Conservation (phyloP, 345 rosid genomes). For the Alliaria petiolata region DNA sequence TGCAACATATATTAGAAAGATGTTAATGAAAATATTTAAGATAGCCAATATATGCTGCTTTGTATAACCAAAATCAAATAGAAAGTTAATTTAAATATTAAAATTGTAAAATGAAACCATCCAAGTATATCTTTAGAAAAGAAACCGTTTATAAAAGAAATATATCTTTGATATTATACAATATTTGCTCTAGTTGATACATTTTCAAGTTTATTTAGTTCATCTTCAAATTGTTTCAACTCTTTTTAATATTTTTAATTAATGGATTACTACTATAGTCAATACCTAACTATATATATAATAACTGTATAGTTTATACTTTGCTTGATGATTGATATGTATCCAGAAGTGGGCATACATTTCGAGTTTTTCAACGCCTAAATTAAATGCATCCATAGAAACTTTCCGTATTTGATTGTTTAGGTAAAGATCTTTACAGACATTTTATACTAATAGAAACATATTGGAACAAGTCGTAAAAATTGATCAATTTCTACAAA, state of each 20-base stretch:
- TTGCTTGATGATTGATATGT: too few species aligned
- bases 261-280: constrained; percentile 3
- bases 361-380: constrained; percentile 6
- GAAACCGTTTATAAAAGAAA: too few species aligned
- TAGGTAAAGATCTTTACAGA: constrained; percentile 3
- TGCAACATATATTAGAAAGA: background rate
- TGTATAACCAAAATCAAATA: background rate
- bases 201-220: background rate
- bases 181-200: background rate
- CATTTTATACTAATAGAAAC: background rate
- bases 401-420: constrained; percentile 16
- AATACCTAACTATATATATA: constrained; percentile 4
- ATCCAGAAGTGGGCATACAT: constrained; percentile 1
- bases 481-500: background rate
- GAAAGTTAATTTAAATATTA: background rate
- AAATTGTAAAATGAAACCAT: too few species aligned
- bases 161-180: background rate
- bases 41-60: too few species aligned
- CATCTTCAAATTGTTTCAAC: constrained; percentile 7
- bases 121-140: background rate
- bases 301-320: too few species aligned
- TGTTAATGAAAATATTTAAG: background rate
- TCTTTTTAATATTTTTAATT: background rate
- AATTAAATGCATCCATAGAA: constrained; percentile 17
- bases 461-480: background rate